Conservation (phyloP, 306 rosid genomes). For the Ormosia emarginata region DNA sequence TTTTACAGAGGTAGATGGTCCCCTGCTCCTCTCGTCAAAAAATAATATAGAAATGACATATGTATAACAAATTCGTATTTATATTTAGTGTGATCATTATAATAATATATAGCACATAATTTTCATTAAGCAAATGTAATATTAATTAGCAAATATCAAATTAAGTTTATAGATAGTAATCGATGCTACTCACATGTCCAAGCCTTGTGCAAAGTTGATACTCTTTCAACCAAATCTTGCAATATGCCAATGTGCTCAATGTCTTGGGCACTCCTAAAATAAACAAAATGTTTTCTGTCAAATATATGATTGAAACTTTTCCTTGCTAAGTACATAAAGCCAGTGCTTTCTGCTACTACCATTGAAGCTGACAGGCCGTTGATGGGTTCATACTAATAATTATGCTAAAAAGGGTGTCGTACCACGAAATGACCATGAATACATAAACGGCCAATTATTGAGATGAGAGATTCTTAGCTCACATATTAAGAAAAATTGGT, state of each 20-base stretch:
- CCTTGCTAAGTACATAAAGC: slow-evolving; percentile 72
- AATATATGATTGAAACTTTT: slow-evolving; percentile 51
- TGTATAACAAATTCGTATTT: no score
- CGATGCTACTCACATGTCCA: not conserved
- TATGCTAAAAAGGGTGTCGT: slow-evolving; percentile 61
- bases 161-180: not conserved
- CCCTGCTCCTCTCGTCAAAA: slow-evolving; percentile 47
- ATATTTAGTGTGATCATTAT: no score
- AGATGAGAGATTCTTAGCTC: no score
- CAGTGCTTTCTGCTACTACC: slow-evolving; percentile 49
- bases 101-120: no score
- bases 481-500: no score
- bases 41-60: no score
- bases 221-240: not conserved
- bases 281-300: not conserved
- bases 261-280: slow-evolving; percentile 10
- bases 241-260: not conserved
- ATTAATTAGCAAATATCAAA: not conserved
- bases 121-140: not conserved
- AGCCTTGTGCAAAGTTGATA: not conserved
- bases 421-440: slow-evolving; percentile 44
- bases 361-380: slow-evolving; percentile 33
- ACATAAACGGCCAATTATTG: slow-evolving; percentile 25
- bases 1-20: slow-evolving; percentile 53
- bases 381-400: slow-evolving; percentile 40